Conservation (phyloP, 1,284 basidiomycete genomes). For the Somion occarium region DNA sequence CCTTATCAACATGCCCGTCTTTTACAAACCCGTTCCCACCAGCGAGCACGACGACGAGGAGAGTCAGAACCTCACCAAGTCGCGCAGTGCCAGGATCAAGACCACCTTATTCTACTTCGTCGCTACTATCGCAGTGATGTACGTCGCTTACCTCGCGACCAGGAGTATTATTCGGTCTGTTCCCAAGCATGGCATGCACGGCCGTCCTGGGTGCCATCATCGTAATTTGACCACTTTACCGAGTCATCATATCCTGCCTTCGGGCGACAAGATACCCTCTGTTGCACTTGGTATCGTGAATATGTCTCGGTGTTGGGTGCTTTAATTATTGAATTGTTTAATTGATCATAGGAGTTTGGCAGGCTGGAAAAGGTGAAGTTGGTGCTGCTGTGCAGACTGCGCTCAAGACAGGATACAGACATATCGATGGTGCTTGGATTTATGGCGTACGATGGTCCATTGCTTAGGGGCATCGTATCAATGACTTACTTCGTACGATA, state of each 20-base stretch:
- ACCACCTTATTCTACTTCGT: conserved; percentile 5
- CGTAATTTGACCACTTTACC: conserved; percentile 33
- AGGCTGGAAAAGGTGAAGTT: conserved; percentile 49
- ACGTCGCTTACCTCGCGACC: background rate
- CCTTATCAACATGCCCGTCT: background rate
- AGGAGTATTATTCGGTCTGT: background rate
- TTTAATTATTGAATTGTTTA: background rate
- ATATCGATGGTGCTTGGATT: conserved; percentile 75
- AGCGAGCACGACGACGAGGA: conserved; percentile 2
- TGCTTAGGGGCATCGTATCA: too few species aligned
- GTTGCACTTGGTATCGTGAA: conserved; percentile 50
- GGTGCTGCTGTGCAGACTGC: conserved; percentile 59
- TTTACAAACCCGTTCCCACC: conserved; percentile 7
- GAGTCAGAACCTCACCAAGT: background rate
- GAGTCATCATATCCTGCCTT: conserved; percentile 48
- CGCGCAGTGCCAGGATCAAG: background rate
- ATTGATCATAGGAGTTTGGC: conserved; percentile 53
- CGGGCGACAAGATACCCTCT: conserved; percentile 57
- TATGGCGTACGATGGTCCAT: conserved; percentile 52
- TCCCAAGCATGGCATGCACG: background rate
- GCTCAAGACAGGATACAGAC: conserved; percentile 58
- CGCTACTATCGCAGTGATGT: conserved; percentile 1
- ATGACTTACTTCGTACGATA: too few species aligned
- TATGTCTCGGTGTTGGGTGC: conserved; percentile 9
- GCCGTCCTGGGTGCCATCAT: conserved; percentile 4